A percentile compares a stretch with the other conserved stretches of the same genome.
phyloP scores from a whole-genome alignment of 352 stramenopile genomes.

The Pythium apleroticum region DNA sequence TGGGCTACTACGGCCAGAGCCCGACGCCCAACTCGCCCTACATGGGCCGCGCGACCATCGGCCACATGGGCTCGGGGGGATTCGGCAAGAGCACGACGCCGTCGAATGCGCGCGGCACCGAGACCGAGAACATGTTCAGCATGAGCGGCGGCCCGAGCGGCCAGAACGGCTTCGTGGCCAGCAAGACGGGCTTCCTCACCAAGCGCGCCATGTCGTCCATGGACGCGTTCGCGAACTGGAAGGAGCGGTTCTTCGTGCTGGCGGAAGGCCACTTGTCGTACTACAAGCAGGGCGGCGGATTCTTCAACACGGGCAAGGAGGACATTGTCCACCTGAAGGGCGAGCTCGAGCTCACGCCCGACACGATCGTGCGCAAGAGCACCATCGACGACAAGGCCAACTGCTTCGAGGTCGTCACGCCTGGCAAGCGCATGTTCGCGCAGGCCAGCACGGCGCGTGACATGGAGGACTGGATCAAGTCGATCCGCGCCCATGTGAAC shows the following conservation, averaged over 20 bases:
- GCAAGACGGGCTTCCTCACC: conserved; percentile 84
- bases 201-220: conserved; percentile 88
- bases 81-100: conserved; percentile 23
- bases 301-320: conserved; percentile 86
- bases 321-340: conserved; percentile 87
- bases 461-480: conserved; percentile 89
- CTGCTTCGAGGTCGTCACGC: conserved; percentile 84
- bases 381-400: conserved; percentile 88
- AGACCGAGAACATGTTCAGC: conserved; percentile 36
- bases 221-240: conserved; percentile 88
- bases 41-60: conserved; percentile 57
- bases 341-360: conserved; percentile 75
- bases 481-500: conserved; percentile 75
- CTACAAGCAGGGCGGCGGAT: conserved; percentile 84
- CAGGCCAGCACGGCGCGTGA: conserved; percentile 78
- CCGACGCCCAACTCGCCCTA: conserved; percentile 42
- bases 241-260: conserved; percentile 87
- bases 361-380: conserved; percentile 80
- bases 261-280: conserved; percentile 83
- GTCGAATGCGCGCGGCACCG: conserved; percentile 17
- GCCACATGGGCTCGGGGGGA: conserved; percentile 24
- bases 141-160: conserved; percentile 30
- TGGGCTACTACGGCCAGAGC: conserved; percentile 33
- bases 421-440: conserved; percentile 85
- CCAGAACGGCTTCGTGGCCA: conserved; percentile 63